Conservation (phyloP, 2,329 filamentous ascomycete species). For the Trichoderma arundinaceum region DNA sequence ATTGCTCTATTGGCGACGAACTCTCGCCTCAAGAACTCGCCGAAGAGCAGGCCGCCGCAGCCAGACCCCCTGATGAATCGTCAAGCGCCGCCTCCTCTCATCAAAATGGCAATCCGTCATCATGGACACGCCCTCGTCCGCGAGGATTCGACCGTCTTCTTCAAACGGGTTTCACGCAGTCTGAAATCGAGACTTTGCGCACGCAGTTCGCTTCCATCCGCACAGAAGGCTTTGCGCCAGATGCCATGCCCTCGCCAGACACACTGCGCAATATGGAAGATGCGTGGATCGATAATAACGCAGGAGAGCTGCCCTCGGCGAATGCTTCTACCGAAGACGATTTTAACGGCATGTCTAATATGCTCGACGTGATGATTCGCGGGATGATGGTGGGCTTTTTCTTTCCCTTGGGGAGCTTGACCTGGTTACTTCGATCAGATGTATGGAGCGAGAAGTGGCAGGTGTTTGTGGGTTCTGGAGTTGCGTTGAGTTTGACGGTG, state of each 20-base stretch:
- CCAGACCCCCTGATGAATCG: constrained; percentile 47
- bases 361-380: constrained; percentile 84
- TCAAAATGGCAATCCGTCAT: constrained; percentile 34
- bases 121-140: constrained; percentile 44
- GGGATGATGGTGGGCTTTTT: constrained; percentile 93
- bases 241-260: constrained; percentile 82
- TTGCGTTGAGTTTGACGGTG: constrained; percentile 78
- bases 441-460: constrained; percentile 85
- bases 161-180: constrained; percentile 76
- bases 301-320: constrained; percentile 48
- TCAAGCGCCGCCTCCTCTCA: constrained; percentile 53
- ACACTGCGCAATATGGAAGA: constrained; percentile 82
- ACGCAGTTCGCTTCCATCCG: constrained; percentile 90
- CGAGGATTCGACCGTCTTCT: constrained; percentile 90
- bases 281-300: constrained; percentile 81
- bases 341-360: constrained; percentile 55
- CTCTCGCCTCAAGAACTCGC: constrained; percentile 72
- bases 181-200: constrained; percentile 83
- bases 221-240: constrained; percentile 79
- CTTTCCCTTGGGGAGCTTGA: constrained; percentile 85
- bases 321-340: constrained; percentile 51
- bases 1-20: constrained; percentile 85
- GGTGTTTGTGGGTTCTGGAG: constrained; percentile 84
- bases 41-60: constrained; percentile 63
- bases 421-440: constrained; percentile 84